Evolutionary conservation across 805 yeast genomes (phyloP), one percentile per base, ranked within the genome.

Genomic region (Yamadazyma ubonensis): DNA sequence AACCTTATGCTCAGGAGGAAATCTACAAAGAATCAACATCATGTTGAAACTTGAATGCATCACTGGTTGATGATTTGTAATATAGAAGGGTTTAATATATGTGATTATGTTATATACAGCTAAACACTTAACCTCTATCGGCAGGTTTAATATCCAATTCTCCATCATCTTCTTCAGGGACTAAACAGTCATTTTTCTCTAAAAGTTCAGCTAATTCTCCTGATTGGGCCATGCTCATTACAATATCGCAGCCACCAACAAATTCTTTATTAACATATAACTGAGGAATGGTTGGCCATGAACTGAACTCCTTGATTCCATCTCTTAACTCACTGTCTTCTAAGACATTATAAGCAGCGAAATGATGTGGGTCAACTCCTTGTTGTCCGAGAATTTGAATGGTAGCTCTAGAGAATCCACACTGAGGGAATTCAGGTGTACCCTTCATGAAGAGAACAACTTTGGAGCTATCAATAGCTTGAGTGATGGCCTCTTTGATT

Each of bases 211-310:
- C 80, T 39, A 93, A 76, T 57, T 91, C 96, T n/a, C 99, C 99
- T 38, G 70, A 60, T 53, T 83, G 85, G 28, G 95, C 86, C 98
- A 93, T 90, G 41, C 86, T 79, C 58, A 84, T 87, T 38, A 93
- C 74, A 48, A 93, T 90, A 64, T 93, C 99, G 66, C 97, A 93
- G 4, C 99, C 99, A 32, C 99, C 99, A 39, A 93, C 76, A 58
- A 93, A 93, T 59, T 93, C 99, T 50, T 83, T 81, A 51, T 83
- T 77, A 10, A 93, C 88, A 58, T 90, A 93, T 31, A 93, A 75
- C 65, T 93, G 99, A 11, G 99, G 99, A 44, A 93, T 89, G 0
- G 99, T 93, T 41, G 99, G 99, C 99, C 99, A 93, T 49, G 86
- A 83, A 51, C 91, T 81, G 65, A 78, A 93, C 61, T 93, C 99